Percentiles rank a stretch among this genome's conserved stretches.
These are phyloP conservation scores for Biancaea sappan DNA, from an alignment of 306 rosid genomes.

Conservation along the genomic window DNA sequence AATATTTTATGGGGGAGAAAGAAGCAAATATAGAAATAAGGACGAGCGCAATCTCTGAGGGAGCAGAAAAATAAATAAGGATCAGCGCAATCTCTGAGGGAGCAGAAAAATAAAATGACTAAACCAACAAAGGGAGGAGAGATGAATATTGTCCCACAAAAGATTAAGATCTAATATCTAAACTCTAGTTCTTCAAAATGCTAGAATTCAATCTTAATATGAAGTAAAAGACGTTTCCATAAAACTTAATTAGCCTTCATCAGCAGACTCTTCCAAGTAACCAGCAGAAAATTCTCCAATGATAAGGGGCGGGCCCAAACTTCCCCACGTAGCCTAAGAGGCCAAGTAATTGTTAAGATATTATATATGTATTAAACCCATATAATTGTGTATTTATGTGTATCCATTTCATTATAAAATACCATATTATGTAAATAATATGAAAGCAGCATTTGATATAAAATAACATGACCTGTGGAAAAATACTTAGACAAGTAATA, in stretches of 20 bases:
- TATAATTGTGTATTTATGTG: not conserved
- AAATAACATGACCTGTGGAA: not conserved
- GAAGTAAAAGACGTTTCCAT: not conserved
- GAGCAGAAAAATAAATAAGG: not conserved
- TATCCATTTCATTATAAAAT: not conserved
- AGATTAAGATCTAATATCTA: not conserved
- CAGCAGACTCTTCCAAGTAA: not conserved
- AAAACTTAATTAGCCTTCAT: not conserved
- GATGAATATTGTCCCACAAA: not conserved
- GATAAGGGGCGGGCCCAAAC: not conserved
- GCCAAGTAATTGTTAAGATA: not conserved
- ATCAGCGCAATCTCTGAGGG: not conserved
- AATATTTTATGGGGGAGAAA: not conserved
- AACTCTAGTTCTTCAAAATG: no score
- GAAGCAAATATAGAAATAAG: not conserved
- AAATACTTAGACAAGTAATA: slow-evolving; percentile 14
- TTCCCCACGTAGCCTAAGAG: not conserved
- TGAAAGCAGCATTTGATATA: not conserved
- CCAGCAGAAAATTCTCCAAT: not conserved
- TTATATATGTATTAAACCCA: not conserved
- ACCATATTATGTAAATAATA: not conserved
- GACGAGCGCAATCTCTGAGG: not conserved
- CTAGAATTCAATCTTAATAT: not conserved
- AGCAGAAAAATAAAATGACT: not conserved
- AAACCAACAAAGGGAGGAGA: not conserved